These are phyloP conservation scores for Ophiostoma novo-ulmi DNA, from an alignment of 2,329 filamentous ascomycete genomes.

Conservation along the genomic window DNA sequence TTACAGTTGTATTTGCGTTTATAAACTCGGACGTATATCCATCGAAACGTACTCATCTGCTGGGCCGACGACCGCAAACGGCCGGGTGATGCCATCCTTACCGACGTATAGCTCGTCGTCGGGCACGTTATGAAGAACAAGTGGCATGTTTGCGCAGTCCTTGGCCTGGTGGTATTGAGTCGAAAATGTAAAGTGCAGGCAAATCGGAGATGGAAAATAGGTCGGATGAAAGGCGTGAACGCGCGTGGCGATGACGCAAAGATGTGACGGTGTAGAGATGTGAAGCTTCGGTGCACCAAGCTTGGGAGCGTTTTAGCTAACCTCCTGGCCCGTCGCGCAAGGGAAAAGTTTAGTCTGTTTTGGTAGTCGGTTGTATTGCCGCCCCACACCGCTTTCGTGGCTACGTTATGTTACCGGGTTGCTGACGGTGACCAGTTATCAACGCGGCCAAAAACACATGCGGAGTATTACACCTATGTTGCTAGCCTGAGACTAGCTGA, in stretches of 20 bases:
- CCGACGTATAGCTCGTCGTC: constrained; percentile 63
- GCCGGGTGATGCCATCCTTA: constrained; percentile 59
- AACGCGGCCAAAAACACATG: too few relatives aligned
- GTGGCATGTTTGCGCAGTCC: constrained; percentile 39
- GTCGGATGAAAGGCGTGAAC: background rate
- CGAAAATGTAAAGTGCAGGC: background rate
- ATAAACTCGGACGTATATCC: background rate
- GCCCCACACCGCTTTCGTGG: too few relatives aligned
- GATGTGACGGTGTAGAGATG: background rate
- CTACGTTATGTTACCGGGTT: too few relatives aligned
- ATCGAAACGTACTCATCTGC: constrained; percentile 25
- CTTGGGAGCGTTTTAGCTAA: too few relatives aligned
- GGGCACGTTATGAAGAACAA: constrained; percentile 64
- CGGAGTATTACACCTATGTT: too few relatives aligned
- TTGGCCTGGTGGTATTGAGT: background rate
- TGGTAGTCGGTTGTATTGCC: too few relatives aligned
- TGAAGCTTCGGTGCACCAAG: background rate
- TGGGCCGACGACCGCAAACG: constrained; percentile 55
- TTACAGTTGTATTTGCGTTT: background rate
- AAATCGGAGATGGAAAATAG: background rate
- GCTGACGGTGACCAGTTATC: too few relatives aligned
- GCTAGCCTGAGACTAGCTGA: too few relatives aligned
- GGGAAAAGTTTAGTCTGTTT: too few relatives aligned
- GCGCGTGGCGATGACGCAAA: background rate
- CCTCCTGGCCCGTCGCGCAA: too few relatives aligned